phyloP scores from a whole-genome alignment of 805 yeast genomes.

The Pichia exigua region DNA sequence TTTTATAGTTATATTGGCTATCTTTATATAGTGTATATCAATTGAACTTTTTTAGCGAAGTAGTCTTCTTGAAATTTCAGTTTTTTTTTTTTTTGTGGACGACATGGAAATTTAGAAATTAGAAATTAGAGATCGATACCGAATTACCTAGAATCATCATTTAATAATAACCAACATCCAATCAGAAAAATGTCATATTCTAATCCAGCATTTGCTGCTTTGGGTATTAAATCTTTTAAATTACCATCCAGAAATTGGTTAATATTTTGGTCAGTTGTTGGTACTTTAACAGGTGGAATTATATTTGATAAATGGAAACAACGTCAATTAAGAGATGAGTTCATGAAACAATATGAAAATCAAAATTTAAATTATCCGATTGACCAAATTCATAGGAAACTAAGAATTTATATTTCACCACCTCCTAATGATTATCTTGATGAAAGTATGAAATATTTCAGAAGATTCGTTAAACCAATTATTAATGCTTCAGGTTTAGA shows the following conservation, averaged over 20 bases:
- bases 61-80: background rate
- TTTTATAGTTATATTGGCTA: background rate
- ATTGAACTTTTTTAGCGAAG: background rate
- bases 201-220: constrained; percentile 74
- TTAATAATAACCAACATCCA: too few species aligned
- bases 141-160: background rate
- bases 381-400: constrained; percentile 57
- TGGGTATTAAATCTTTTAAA: constrained; percentile 74
- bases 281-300: constrained; percentile 63
- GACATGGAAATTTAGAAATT: background rate
- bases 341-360: constrained; percentile 29
- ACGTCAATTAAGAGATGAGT: constrained; percentile 50
- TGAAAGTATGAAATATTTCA: constrained; percentile 63
- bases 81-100: background rate
- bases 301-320: constrained; percentile 75
- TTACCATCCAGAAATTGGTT: constrained; percentile 91
- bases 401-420: constrained; percentile 86
- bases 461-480: constrained; percentile 77
- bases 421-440: constrained; percentile 90
- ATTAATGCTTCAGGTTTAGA: constrained; percentile 80
- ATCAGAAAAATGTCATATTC: constrained; percentile 28
- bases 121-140: too few species aligned
- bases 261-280: constrained; percentile 73
- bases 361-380: constrained; percentile 26
- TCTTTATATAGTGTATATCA: too few species aligned